phyloP scores from a whole-genome alignment of 805 yeast species.

The Barnettozyma vustinii region DNA sequence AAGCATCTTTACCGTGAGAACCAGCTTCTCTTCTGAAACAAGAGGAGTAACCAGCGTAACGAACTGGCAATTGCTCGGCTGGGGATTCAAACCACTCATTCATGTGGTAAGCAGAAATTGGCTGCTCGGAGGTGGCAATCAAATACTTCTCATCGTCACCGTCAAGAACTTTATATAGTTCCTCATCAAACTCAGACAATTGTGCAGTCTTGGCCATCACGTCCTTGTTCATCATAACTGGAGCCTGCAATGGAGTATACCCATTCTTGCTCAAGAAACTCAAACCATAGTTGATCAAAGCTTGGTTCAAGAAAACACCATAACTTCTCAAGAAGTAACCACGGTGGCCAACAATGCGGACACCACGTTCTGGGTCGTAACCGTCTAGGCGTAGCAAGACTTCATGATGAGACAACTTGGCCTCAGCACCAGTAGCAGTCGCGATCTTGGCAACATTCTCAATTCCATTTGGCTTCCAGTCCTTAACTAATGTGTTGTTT shows the following conservation, averaged over 20 bases:
- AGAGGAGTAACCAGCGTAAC: conserved; percentile 96
- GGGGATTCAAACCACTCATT: conserved; percentile 99
- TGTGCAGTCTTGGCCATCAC: conserved; percentile 99
- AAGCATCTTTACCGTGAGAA: conserved; percentile 97
- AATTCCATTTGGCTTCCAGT: conserved; percentile 79
- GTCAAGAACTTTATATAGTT: conserved; percentile 91
- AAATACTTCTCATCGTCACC: conserved; percentile 97
- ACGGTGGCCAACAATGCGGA: conserved; percentile 95
- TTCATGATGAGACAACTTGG: conserved; percentile 90
- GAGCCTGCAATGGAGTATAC: conserved; percentile 92
- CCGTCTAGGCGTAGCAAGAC: conserved; percentile 91
- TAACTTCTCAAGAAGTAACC: conserved; percentile 93
- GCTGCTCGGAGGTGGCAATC: conserved; percentile 98
- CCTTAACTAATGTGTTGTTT: conserved; percentile 79
- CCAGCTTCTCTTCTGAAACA: conserved; percentile 99
- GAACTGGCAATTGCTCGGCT: conserved; percentile 89
- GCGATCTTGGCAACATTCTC: conserved; percentile 58
- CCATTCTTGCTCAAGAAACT: conserved; percentile 72
- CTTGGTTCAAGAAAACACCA: conserved; percentile 98
- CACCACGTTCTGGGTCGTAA: conserved; percentile 98
- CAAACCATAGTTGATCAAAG: conserved; percentile 93
- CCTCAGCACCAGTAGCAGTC: conserved; percentile 71
- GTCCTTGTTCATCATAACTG: conserved; percentile 99
- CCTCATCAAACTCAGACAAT: conserved; percentile 96
- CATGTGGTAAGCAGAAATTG: conserved; percentile 95